phyloP scores from a whole-genome alignment of 768 basidiomycete species.

The Amanita rubescens region DNA sequence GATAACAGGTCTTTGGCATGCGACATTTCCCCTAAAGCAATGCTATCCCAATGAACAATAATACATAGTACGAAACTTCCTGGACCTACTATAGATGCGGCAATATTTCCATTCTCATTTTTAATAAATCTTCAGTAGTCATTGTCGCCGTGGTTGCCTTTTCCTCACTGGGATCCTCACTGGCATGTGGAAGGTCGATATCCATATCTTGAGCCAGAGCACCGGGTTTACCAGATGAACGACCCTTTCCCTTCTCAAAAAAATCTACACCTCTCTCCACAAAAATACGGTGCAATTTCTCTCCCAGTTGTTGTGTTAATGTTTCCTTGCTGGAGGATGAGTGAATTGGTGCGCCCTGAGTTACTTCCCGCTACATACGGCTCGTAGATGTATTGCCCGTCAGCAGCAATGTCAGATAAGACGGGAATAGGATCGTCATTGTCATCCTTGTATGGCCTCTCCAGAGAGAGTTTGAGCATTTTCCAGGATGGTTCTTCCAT shows the following conservation, averaged over 20 bases:
- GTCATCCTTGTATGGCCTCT: slow-evolving; percentile 79
- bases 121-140: slow-evolving; percentile 65
- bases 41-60: slow-evolving; percentile 30
- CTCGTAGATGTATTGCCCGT: slow-evolving; percentile 65
- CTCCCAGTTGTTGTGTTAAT: slow-evolving; percentile 50
- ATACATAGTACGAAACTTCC: not conserved
- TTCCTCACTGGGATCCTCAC: slow-evolving; percentile 20
- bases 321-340: slow-evolving; percentile 41
- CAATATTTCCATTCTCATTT: slow-evolving; percentile 66
- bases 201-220: not conserved
- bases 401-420: slow-evolving; percentile 60
- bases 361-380: slow-evolving; percentile 40
- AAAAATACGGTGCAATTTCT: slow-evolving; percentile 64
- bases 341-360: slow-evolving; percentile 7
- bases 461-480: slow-evolving; percentile 59
- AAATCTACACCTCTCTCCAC: slow-evolving; percentile 69
- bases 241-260: slow-evolving; percentile 38
- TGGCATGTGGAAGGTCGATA: slow-evolving; percentile 9
- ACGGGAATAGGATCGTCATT: slow-evolving; percentile 52
- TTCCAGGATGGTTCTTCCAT: slow-evolving; percentile 40
- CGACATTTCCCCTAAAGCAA: slow-evolving; percentile 74
- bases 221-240: slow-evolving; percentile 10
- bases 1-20: slow-evolving; percentile 66
- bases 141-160: slow-evolving; percentile 38
- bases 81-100: slow-evolving; percentile 67